Conservation (phyloP, 805 yeast species). For the Jamesozyma hellenica region DNA sequence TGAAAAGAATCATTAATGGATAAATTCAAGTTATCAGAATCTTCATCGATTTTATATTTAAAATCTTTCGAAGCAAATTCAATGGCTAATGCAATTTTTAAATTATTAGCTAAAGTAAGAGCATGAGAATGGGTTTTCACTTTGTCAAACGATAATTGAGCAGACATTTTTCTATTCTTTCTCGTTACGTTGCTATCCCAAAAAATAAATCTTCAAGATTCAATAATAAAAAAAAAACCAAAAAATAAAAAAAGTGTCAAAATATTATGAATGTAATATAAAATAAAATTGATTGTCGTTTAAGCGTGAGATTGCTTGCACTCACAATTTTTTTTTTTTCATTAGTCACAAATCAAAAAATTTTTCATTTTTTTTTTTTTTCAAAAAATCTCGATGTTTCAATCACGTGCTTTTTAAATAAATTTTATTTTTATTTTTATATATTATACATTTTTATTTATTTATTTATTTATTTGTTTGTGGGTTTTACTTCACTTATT, state of each 20-base stretch:
- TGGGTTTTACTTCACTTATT: neutral
- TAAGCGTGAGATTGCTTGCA: too few relatives aligned
- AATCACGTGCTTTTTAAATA: neutral
- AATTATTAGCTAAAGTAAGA: conserved; percentile 22
- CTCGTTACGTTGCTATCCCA: too few relatives aligned
- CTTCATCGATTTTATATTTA: conserved; percentile 16
- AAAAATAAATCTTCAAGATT: too few relatives aligned
- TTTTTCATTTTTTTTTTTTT: neutral
- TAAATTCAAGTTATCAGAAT: conserved; percentile 21
- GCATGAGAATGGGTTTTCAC: conserved; percentile 15
- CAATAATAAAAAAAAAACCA: too few relatives aligned
- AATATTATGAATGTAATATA: too few relatives aligned
- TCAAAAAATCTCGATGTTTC: neutral
- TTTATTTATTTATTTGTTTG: neutral
- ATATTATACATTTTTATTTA: neutral
- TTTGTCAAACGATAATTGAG: conserved; percentile 23
- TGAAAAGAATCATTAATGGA: conserved; percentile 28
- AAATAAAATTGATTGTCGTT: too few relatives aligned
- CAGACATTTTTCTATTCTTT: conserved; percentile 18
- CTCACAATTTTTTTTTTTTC: too few relatives aligned
- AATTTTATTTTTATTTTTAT: too few relatives aligned
- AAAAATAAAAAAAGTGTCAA: too few relatives aligned
- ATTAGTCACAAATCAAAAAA: neutral
- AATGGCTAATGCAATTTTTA: conserved; percentile 26
- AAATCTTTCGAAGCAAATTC: conserved; percentile 19